Conservation (phyloP, 192 early-diverging fungal genomes). For the Endogone sp. region DNA sequence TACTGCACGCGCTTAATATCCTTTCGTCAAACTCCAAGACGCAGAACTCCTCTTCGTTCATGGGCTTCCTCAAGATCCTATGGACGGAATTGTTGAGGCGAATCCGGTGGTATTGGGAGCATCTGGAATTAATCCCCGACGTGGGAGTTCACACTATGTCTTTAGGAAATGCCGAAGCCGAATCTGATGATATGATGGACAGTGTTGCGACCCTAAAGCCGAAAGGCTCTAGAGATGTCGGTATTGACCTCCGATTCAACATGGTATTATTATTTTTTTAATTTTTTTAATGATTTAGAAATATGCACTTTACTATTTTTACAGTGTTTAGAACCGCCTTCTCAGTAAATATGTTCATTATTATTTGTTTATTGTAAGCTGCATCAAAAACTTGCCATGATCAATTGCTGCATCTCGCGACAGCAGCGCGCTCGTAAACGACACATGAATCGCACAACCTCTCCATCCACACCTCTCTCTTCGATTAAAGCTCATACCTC, state of each 20-base stretch:
- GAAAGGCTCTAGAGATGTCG: slow-evolving; percentile 20
- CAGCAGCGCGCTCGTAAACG: slow-evolving; percentile 13
- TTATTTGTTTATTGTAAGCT: slow-evolving; percentile 12
- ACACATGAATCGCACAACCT: slow-evolving; percentile 12
- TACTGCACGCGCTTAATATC: slow-evolving; percentile 37
- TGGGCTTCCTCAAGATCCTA: slow-evolving; percentile 64
- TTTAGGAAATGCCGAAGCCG: slow-evolving; percentile 3
- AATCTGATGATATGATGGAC: slow-evolving; percentile 9
- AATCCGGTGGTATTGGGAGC: slow-evolving; percentile 62
- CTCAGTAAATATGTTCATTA: not conserved
- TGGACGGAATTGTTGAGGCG: slow-evolving; percentile 63
- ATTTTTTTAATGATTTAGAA: not conserved
- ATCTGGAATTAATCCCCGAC: slow-evolving; percentile 46
- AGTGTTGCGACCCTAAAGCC: slow-evolving; percentile 8
- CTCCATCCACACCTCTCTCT: too few species aligned
- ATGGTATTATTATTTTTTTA: slow-evolving; percentile 24
- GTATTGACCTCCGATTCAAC: slow-evolving; percentile 63
- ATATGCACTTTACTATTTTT: too few species aligned
- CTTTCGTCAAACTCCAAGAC: slow-evolving; percentile 37
- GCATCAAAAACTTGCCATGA: slow-evolving; percentile 76
- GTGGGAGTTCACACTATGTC: slow-evolving; percentile 27
- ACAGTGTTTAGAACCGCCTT: not conserved
- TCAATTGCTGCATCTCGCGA: slow-evolving; percentile 73
- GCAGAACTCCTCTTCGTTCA: slow-evolving; percentile 44
- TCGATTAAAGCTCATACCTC: not conserved